A percentile compares a stretch with the other conserved stretches of the same genome.
These are phyloP conservation scores for Casaregolazyma suthepensis DNA, from an alignment of 1,139 yeast species.

Conservation along the genomic window DNA sequence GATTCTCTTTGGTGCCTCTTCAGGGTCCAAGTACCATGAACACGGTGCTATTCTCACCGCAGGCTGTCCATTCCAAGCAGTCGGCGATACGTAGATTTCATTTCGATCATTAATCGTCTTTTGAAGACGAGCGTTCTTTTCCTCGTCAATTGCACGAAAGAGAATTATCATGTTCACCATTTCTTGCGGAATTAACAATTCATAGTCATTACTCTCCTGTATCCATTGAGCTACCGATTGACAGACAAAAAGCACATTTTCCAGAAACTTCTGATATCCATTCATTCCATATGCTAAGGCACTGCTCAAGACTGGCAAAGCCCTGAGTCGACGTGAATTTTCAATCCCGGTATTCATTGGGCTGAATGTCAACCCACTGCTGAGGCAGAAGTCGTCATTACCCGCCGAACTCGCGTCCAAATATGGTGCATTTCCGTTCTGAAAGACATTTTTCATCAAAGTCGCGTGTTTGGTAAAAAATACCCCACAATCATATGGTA, in stretches of 20 bases:
- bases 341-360: constrained; percentile 26
- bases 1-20: constrained; percentile 15
- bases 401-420: constrained; percentile 11
- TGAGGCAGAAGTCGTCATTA: background rate
- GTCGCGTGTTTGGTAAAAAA: constrained; percentile 18
- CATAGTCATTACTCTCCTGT: constrained; percentile 14
- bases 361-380: constrained; percentile 6
- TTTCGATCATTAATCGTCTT: constrained; percentile 16
- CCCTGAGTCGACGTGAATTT: constrained; percentile 26
- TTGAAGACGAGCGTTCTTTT: constrained; percentile 13
- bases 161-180: constrained; percentile 21
- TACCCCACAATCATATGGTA: constrained; percentile 28
- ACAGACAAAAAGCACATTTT: constrained; percentile 18
- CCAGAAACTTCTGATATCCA: constrained; percentile 21
- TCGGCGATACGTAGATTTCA: constrained; percentile 21
- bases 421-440: constrained; percentile 26
- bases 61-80: constrained; percentile 19
- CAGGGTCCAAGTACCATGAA: constrained; percentile 21
- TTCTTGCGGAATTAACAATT: constrained; percentile 15
- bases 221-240: constrained; percentile 20
- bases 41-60: constrained; percentile 27
- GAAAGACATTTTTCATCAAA: constrained; percentile 19
- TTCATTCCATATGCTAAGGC: constrained; percentile 23
- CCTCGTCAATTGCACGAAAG: constrained; percentile 18
- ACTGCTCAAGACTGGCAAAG: constrained; percentile 24